Conservation (phyloP, 106 monocot species). For the Vanilla planifolia region DNA sequence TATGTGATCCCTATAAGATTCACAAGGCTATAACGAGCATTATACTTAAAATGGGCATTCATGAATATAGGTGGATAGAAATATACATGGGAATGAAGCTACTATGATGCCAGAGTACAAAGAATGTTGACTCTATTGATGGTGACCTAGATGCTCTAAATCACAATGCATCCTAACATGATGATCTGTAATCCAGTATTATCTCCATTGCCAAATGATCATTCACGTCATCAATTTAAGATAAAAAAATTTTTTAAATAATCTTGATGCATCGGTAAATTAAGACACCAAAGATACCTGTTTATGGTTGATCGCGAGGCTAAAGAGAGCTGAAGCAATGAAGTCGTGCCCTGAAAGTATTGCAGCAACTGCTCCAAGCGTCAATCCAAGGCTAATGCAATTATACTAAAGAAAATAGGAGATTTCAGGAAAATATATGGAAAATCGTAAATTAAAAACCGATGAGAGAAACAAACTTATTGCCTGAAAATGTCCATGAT, state of each 20-base stretch:
- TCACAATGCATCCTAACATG: no score
- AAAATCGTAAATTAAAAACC: not conserved
- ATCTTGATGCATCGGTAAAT: not conserved
- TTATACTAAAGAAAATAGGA: conserved; percentile 53
- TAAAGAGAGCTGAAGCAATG: conserved; percentile 68
- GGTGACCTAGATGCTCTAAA: no score
- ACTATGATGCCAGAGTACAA: no score
- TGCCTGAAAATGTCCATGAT: conserved; percentile 93
- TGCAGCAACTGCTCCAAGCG: conserved; percentile 72
- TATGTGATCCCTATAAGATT: no score
- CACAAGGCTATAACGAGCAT: no score
- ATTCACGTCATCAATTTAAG: no score
- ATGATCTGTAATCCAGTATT: no score
- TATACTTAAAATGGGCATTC: no score
- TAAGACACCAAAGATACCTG: conserved; percentile 37
- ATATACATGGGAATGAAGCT: no score
- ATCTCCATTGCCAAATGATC: no score
- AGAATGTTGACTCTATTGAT: no score
- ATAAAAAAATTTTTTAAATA: not conserved
- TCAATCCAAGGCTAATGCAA: conserved; percentile 89
- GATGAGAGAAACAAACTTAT: not conserved
- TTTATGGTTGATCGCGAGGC: conserved; percentile 91
- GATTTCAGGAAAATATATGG: not conserved
- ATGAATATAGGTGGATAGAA: no score
- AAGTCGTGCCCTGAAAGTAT: conserved; percentile 50